Conservation (phyloP, 768 basidiomycete species). For the Termitomyces sp. region DNA sequence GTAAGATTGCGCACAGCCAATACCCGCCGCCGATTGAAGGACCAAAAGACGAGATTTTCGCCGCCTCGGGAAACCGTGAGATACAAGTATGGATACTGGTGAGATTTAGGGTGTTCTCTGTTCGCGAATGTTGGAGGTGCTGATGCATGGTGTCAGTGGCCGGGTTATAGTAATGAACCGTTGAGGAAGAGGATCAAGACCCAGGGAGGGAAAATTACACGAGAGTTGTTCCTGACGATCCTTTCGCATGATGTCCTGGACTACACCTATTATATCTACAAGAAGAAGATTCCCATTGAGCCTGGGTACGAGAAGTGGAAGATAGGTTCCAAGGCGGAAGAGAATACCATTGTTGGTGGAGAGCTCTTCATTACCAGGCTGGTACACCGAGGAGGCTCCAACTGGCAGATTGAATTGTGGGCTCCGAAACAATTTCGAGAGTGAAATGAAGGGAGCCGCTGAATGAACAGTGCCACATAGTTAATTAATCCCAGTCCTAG, state of each 20-base stretch:
- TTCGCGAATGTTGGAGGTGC: neutral
- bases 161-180: constrained; percentile 36
- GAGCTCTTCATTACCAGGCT: constrained; percentile 34
- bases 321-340: constrained; percentile 18
- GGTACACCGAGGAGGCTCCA: constrained; percentile 32
- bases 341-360: constrained; percentile 19
- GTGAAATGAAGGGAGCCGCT: neutral
- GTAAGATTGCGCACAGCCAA: constrained; percentile 17
- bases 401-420: constrained; percentile 41
- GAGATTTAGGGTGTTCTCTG: constrained; percentile 1
- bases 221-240: constrained; percentile 23
- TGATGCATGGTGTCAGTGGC: constrained; percentile 31
- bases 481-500: neutral
- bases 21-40: constrained; percentile 16
- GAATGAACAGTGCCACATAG: neutral
- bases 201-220: constrained; percentile 25
- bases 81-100: constrained; percentile 33
- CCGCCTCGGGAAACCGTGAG: constrained; percentile 17
- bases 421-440: constrained; percentile 13
- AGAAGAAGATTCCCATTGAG: constrained; percentile 22
- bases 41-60: constrained; percentile 17
- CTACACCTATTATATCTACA: constrained; percentile 23
- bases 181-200: constrained; percentile 32
- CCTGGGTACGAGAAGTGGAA: constrained; percentile 33
- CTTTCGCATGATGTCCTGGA: constrained; percentile 26